These are phyloP conservation scores for Globisporangium acanthophoron DNA, from an alignment of 352 stramenopile genomes.

Conservation along the genomic window DNA sequence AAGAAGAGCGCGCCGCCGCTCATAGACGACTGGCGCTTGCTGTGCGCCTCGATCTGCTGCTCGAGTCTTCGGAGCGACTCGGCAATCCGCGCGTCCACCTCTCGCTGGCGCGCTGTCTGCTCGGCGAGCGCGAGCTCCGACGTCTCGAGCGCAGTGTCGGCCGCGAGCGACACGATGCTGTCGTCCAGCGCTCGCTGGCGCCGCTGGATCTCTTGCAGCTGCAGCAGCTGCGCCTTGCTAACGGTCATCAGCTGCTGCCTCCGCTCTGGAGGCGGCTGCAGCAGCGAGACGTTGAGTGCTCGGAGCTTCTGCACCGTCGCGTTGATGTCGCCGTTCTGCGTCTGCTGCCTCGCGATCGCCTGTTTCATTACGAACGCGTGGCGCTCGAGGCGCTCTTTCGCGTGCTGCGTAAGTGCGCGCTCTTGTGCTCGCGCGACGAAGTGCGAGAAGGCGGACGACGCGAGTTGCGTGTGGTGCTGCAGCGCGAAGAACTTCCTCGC, in stretches of 20 bases:
- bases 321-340: conserved; percentile 1
- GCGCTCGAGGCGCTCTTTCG: conserved; percentile 5
- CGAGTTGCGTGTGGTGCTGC: conserved; percentile 5
- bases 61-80: conserved; percentile 7
- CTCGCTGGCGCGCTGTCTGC: not conserved
- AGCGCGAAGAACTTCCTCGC: conserved; percentile 12
- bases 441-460: conserved; percentile 6
- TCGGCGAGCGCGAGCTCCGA: not conserved
- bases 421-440: conserved; percentile 5
- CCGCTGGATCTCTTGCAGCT: conserved; percentile 10
- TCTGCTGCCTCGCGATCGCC: conserved; percentile 8
- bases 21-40: conserved; percentile 3
- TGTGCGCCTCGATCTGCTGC: conserved; percentile 7
- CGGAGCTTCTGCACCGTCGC: conserved; percentile 8
- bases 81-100: not conserved
- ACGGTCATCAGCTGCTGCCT: not conserved
- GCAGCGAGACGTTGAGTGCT: conserved; percentile 13
- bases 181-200: conserved; percentile 3
- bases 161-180: conserved; percentile 8
- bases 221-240: conserved; percentile 7
- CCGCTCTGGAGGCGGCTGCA: not conserved
- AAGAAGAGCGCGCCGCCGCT: conserved; percentile 24
- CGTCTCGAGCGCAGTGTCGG: conserved; percentile 4
- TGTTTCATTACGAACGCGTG: conserved; percentile 9
- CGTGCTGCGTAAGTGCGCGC: conserved; percentile 3